Percentiles rank a stretch among this genome's conserved stretches.
phyloP scores from a whole-genome alignment of 2,329 filamentous ascomycete genomes.

The Elsinoe australis region DNA sequence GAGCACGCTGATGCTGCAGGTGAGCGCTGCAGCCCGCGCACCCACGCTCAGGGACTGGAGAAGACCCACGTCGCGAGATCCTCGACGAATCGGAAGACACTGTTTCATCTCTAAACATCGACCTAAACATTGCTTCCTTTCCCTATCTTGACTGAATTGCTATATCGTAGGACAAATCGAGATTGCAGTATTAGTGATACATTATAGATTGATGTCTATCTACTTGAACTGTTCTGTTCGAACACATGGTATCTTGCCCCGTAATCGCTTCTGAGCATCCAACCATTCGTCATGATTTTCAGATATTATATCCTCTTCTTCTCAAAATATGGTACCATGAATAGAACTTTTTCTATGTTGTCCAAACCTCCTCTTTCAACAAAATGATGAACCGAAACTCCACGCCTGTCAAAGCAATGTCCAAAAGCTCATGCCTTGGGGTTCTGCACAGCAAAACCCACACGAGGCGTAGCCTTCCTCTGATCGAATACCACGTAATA shows the following conservation, averaged over 20 bases:
- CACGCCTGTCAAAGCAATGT: not conserved
- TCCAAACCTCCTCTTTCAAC: not conserved
- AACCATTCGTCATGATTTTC: no score
- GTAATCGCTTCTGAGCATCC: no score
- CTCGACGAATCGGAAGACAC: conserved; percentile 7
- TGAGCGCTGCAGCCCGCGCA: no score
- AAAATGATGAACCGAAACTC: no score
- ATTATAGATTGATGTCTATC: not conserved
- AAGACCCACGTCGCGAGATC: not conserved
- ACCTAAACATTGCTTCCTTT: not conserved
- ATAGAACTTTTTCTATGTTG: not conserved
- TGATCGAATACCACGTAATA: conserved; percentile 49
- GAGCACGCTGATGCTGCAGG: no score
- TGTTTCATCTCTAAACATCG: conserved; percentile 1
- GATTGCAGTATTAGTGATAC: not conserved
- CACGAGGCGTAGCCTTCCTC: conserved; percentile 2
- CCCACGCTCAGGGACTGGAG: conserved; percentile 5
- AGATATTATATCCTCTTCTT: conserved; percentile 9
- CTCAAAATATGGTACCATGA: conserved; percentile 11
- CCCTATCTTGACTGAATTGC: no score
- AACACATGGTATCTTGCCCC: not conserved
- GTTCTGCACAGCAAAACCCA: conserved; percentile 4
- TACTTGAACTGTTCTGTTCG: not conserved
- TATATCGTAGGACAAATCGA: no score
- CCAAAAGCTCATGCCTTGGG: not conserved